phyloP scores from a whole-genome alignment of 176 grass and related monocot genomes.

The Oryza australiensis region DNA sequence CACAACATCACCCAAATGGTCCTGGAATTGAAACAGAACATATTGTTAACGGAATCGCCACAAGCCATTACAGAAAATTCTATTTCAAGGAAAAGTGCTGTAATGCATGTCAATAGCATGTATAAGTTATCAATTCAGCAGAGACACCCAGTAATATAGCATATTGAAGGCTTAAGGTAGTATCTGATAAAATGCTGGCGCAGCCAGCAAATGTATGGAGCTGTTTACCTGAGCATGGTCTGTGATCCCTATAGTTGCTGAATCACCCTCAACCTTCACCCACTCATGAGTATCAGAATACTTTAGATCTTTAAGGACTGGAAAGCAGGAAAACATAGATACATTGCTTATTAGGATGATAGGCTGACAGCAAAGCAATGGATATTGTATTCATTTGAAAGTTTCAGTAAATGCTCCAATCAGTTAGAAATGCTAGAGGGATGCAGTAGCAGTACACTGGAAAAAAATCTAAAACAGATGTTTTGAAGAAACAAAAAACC shows the following conservation, averaged over 20 bases:
- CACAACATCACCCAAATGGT: conserved; percentile 96
- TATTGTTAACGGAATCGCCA: not conserved
- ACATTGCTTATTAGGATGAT: not conserved
- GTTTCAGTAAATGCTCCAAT: not conserved
- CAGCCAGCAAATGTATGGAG: not conserved
- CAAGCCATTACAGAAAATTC: conserved; percentile 4
- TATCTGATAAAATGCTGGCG: not conserved
- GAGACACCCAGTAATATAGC: not conserved
- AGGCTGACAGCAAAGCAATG: not conserved
- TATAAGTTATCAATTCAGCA: not conserved
- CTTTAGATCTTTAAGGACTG: conserved; percentile 89
- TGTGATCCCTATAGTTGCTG: conserved; percentile 83
- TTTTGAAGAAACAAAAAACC: not conserved
- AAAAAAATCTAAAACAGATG: not conserved
- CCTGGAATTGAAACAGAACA: conserved; percentile 42
- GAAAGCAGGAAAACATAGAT: conserved; percentile 22
- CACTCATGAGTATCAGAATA: conserved; percentile 94
- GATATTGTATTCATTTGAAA: not conserved
- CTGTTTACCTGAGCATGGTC: conserved; percentile 90
- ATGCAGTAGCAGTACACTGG: not conserved
- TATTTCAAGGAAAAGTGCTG: not conserved
- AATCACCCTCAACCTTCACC: conserved; percentile 85
- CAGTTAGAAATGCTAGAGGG: not conserved
- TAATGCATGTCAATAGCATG: not conserved
- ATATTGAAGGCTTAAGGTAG: not conserved